Evolutionary conservation across 2,329 filamentous ascomycete genomes (phyloP), one percentile per base, ranked within the genome.

Genomic region (Balansia obtecta): DNA sequence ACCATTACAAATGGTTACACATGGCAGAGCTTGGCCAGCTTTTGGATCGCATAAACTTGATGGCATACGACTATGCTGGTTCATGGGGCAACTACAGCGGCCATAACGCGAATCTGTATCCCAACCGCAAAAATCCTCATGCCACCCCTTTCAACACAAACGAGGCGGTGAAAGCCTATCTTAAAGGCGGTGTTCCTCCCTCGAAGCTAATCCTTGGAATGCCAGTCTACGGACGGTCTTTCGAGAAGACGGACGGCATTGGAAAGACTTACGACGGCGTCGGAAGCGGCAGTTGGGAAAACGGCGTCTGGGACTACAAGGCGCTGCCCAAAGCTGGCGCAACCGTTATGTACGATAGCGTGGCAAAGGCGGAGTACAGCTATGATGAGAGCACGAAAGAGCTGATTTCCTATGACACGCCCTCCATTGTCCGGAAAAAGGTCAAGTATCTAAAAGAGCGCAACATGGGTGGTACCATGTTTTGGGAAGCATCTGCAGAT

Each of bases 301-400:
- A 73, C 16, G 85, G 85, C 0, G 71, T 88, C 2, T 91, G 83
- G 79, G 86, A 94, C 63, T 93, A 86, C 73, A 93, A 90, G 68
- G 83, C 67, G 0, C 74, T 94, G 1, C 88, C 87, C 0, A 73
- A 73, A 30, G 60, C 75, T 0, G 81, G 80, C 1, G 78, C 82
- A 0, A 66, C 67, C 1, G 78, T 84, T 58, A 55, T 70, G 42
- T 74, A 77, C 49, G 84, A 90, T 60, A 52, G 63, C 2, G 69
- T 70, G 16, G 71, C 77, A 3, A 73, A 79, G 11, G 85, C 83
- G 1, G 82, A 79, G 11, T 94, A 83, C 71, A 83, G 77, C 63
- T 91, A 88, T 63, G 80, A 91, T 62, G 55, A 69, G 1, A 61
- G 58, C 1, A 70, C 72, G 7, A 69, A 75, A 52, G 79, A 80